Percentiles rank a stretch among this genome's conserved stretches.
Conservation (phyloP, 169 alveolate genomes). For the Toxoplasma gondii region DNA sequence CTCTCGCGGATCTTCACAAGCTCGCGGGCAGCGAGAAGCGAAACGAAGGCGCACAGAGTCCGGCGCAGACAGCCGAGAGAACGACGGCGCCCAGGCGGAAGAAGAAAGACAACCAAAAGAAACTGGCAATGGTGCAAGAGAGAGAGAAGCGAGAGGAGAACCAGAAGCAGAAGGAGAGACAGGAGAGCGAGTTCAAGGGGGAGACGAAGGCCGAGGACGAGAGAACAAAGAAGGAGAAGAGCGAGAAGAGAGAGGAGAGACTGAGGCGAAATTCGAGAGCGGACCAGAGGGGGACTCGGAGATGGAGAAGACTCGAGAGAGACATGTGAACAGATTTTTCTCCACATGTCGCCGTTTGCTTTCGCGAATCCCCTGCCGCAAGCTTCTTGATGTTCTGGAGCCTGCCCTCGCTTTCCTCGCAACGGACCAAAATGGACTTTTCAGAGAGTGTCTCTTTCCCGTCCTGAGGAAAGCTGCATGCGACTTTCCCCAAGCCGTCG, state of each 20-base stretch:
- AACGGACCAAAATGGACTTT: background rate
- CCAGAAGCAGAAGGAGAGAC: too few species aligned
- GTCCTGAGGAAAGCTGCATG: background rate
- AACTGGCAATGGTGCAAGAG: too few species aligned
- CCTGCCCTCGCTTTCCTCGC: slow-evolving; percentile 24
- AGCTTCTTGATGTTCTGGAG: background rate
- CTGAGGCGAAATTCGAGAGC: too few species aligned
- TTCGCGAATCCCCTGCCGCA: background rate
- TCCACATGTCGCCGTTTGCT: background rate
- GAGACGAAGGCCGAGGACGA: too few species aligned
- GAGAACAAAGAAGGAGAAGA: background rate
- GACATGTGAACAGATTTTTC: background rate
- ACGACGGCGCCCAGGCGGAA: background rate
- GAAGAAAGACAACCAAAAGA: too few species aligned
- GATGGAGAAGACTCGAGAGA: background rate
- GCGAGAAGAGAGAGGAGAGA: background rate
- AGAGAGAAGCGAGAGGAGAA: too few species aligned
- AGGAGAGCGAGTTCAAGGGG: too few species aligned
- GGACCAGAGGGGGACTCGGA: too few species aligned
- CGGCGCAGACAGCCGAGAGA: too few species aligned
- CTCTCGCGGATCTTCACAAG: background rate
- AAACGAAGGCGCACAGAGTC: too few species aligned
- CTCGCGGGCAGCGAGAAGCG: background rate
- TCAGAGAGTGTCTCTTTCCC: background rate
- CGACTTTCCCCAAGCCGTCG: background rate